These are phyloP conservation scores for Cryphonectria carpinicola DNA, from an alignment of 2,329 filamentous ascomycete species.

Conservation along the genomic window DNA sequence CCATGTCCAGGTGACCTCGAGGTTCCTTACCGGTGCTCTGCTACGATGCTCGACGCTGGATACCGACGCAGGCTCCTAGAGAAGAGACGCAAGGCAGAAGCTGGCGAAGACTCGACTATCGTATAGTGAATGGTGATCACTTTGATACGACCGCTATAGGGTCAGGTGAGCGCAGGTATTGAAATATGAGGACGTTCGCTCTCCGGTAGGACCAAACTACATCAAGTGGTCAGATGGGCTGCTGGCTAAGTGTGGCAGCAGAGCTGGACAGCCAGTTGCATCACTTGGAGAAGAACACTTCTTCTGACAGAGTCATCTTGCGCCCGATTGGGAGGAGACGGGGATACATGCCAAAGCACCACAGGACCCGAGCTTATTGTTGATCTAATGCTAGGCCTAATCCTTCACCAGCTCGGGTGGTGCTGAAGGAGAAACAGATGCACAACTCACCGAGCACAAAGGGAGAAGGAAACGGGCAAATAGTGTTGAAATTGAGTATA, in stretches of 20 bases:
- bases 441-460: background rate
- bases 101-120: background rate
- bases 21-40: background rate
- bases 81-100: background rate
- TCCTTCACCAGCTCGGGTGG: background rate
- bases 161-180: background rate
- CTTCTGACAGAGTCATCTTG: background rate
- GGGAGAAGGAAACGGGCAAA: background rate
- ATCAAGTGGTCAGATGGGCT: background rate
- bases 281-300: background rate
- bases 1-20: conserved; percentile 1
- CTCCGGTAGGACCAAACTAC: background rate
- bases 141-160: background rate
- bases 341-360: background rate
- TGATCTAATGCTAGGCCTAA: background rate
- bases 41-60: background rate
- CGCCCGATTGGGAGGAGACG: background rate
- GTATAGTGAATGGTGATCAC: background rate
- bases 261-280: background rate
- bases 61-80: background rate
- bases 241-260: background rate
- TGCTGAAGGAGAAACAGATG: background rate
- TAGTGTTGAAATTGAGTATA: background rate
- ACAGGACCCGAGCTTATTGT: background rate
- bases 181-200: background rate